Conservation (phyloP, 345 rosid species). For the Litchi chinensis region DNA sequence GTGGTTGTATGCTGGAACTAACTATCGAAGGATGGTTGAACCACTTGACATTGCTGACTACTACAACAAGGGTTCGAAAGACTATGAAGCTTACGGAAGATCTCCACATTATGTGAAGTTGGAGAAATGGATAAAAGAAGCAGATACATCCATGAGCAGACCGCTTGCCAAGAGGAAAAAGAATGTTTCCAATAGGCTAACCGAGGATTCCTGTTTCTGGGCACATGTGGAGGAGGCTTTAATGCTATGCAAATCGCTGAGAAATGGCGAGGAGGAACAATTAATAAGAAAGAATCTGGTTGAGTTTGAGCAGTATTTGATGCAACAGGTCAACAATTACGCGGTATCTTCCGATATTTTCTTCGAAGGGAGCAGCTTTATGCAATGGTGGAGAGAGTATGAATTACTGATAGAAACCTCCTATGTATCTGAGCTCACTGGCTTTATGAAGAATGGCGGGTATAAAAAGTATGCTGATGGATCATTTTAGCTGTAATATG, state of each 20-base stretch:
- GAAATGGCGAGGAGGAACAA: conserved; percentile 11
- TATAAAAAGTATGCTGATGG: conserved; percentile 38
- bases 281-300: conserved; percentile 13
- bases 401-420: conserved; percentile 26
- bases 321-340: conserved; percentile 38
- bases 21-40: conserved; percentile 68
- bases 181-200: conserved; percentile 34
- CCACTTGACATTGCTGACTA: conserved; percentile 78
- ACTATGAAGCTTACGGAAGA: conserved; percentile 47
- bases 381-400: conserved; percentile 69
- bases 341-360: conserved; percentile 70
- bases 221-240: conserved; percentile 71
- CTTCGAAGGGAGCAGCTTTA: conserved; percentile 56
- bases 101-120: conserved; percentile 47
- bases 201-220: conserved; percentile 83
- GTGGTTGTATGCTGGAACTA: conserved; percentile 51
- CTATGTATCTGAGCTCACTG: conserved; percentile 28
- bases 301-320: conserved; percentile 43
- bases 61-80: conserved; percentile 32
- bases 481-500: neutral
- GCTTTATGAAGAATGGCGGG: conserved; percentile 39
- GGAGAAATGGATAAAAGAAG: conserved; percentile 47
- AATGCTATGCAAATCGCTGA: conserved; percentile 23
- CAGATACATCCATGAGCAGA: neutral
- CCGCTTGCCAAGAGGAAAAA: conserved; percentile 1